A percentile compares a stretch with the other conserved stretches of the same genome.
Evolutionary conservation across 495 filamentous ascomycete genomes (phyloP).

Genomic region (Penicilliopsis zonata): DNA sequence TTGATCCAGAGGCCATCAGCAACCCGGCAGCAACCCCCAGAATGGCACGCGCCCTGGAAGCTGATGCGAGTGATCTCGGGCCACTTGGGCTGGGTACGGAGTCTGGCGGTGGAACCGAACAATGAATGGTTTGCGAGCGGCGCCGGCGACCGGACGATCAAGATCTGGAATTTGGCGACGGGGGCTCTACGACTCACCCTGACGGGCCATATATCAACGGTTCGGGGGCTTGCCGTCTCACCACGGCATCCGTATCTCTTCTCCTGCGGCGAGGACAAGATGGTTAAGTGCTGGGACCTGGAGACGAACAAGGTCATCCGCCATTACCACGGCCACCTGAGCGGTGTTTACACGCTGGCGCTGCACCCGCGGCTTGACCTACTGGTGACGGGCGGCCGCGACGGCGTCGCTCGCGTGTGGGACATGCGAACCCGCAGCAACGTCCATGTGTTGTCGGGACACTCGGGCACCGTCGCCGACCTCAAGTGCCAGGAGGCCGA

Average conservation of each 20-base stretch:
- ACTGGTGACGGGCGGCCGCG: constrained; percentile 86
- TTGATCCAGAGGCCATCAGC: constrained; percentile 55
- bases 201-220: constrained; percentile 95
- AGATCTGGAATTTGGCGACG: constrained; percentile 94
- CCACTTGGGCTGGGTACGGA: constrained; percentile 91
- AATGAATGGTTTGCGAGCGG: constrained; percentile 98
- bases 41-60: constrained; percentile 98
- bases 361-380: constrained; percentile 92
- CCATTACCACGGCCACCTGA: constrained; percentile 96
- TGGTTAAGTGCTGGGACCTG: constrained; percentile 99
- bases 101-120: constrained; percentile 82
- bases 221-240: constrained; percentile 85
- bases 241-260: constrained; percentile 95
- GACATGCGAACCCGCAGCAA: constrained; percentile 96
- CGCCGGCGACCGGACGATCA: constrained; percentile 92
- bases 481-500: constrained; percentile 92
- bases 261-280: constrained; percentile 97
- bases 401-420: constrained; percentile 92
- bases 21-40: constrained; percentile 63
- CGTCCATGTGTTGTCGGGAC: constrained; percentile 83
- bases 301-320: constrained; percentile 98
- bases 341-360: constrained; percentile 84
- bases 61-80: constrained; percentile 95
- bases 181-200: constrained; percentile 74
- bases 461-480: constrained; percentile 79